Conservation (phyloP, 768 basidiomycete genomes). For the Porphyrellus cyaneotinctus region DNA sequence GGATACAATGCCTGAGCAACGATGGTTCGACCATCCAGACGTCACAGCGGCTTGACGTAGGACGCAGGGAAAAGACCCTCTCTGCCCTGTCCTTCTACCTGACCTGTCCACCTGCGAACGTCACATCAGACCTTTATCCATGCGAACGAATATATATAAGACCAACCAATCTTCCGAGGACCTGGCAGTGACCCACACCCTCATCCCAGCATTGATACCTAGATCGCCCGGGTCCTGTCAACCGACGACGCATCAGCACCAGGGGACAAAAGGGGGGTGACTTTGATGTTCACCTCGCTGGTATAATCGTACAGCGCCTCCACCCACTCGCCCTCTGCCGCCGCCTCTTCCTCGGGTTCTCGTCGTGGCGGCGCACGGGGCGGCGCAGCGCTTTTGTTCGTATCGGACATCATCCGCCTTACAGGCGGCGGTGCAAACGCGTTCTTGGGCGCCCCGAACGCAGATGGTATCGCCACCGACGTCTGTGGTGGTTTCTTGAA, state of each 20-base stretch:
- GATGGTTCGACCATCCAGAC: not conserved
- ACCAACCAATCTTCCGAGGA: slow-evolving; percentile 76
- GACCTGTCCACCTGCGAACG: slow-evolving; percentile 60
- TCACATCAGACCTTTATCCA: not conserved
- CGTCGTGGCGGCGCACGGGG: slow-evolving; percentile 15
- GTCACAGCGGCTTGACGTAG: slow-evolving; percentile 58
- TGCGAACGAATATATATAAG: not conserved
- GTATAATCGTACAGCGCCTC: slow-evolving; percentile 74
- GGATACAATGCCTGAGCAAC: not conserved
- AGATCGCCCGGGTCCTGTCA: slow-evolving; percentile 68
- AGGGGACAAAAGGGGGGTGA: no score
- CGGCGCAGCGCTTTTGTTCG: not conserved
- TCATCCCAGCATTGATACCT: slow-evolving; percentile 49
- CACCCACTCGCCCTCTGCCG: slow-evolving; percentile 68
- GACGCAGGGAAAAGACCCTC: slow-evolving; percentile 64
- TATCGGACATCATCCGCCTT: slow-evolving; percentile 31
- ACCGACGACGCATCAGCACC: not conserved
- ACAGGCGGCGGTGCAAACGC: slow-evolving; percentile 52
- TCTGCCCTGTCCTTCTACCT: slow-evolving; percentile 53
- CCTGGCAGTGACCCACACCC: slow-evolving; percentile 59
- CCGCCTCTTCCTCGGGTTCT: slow-evolving; percentile 32
- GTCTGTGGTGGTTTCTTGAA: slow-evolving; percentile 35
- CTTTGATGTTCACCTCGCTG: slow-evolving; percentile 59
- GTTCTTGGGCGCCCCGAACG: slow-evolving; percentile 43
- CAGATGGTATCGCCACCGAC: slow-evolving; percentile 35